Conservation (phyloP, 371 early-diverging fungal genomes). For the Mucor piriformis region DNA sequence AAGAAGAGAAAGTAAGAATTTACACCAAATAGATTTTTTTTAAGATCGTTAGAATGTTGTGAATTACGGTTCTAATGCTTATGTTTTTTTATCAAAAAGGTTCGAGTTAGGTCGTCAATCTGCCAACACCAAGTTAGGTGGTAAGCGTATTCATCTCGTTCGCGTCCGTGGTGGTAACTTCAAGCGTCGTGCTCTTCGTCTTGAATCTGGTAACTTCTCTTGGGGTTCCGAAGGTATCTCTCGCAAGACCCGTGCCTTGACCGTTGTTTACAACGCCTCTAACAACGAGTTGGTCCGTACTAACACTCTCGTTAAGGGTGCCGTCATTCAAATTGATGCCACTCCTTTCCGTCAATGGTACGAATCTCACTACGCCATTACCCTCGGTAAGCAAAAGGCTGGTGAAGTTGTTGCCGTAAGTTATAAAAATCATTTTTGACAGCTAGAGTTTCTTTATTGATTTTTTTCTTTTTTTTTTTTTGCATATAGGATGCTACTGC, state of each 20-base stretch:
- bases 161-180: slow-evolving; percentile 99
- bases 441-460: not conserved
- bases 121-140: slow-evolving; percentile 97
- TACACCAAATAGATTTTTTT: not conserved
- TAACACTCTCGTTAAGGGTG: slow-evolving; percentile 99
- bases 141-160: slow-evolving; percentile 92
- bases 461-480: slow-evolving; percentile 20
- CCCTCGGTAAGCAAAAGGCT: slow-evolving; percentile 88
- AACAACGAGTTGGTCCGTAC: slow-evolving; percentile 99
- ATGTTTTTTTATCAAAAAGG: slow-evolving; percentile 52
- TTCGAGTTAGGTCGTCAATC: slow-evolving; percentile 98
- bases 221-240: slow-evolving; percentile 96
- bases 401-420: slow-evolving; percentile 62
- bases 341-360: slow-evolving; percentile 99
- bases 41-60: not conserved
- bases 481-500: slow-evolving; percentile 63
- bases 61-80: not conserved
- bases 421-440: not conserved
- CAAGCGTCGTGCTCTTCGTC: slow-evolving; percentile 98
- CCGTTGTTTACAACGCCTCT: slow-evolving; percentile 99
- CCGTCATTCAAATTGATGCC: slow-evolving; percentile 98
- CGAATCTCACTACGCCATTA: slow-evolving; percentile 92
- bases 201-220: slow-evolving; percentile 97
- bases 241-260: slow-evolving; percentile 95
- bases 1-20: slow-evolving; percentile 86